phyloP scores from a whole-genome alignment of 202 grass and related monocot genomes.

The Hordeum pubiflorum region DNA sequence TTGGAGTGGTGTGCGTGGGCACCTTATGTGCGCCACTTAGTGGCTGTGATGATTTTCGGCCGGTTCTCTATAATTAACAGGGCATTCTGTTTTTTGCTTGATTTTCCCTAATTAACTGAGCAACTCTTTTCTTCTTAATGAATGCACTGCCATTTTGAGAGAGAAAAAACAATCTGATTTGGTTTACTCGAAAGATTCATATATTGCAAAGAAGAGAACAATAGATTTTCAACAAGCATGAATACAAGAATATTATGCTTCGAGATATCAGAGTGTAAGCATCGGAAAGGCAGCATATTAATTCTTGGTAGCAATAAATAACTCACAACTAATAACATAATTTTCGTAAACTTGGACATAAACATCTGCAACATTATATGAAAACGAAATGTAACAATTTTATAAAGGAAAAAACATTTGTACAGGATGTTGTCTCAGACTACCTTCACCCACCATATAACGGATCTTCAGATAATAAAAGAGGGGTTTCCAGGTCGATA shows the following conservation, averaged over 20 bases:
- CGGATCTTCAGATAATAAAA: conserved; percentile 78
- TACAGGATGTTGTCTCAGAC: background rate
- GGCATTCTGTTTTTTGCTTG: too few species aligned
- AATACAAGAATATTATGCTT: background rate
- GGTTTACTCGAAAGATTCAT: background rate
- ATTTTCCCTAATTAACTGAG: too few species aligned
- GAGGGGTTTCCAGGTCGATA: conserved; percentile 79
- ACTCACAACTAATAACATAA: background rate
- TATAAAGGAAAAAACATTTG: background rate
- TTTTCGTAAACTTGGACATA: background rate
- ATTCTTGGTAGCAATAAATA: background rate
- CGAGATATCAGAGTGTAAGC: background rate
- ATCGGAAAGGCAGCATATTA: background rate
- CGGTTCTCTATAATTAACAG: too few species aligned
- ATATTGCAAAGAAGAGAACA: background rate
- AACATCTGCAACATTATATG: background rate
- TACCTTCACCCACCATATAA: conserved; percentile 83
- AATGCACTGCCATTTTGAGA: too few species aligned
- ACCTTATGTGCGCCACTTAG: too few species aligned
- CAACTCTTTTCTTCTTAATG: too few species aligned
- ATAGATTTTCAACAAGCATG: background rate
- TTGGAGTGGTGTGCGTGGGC: too few species aligned
- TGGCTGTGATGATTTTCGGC: too few species aligned
- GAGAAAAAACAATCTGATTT: too few species aligned
- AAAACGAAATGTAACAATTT: background rate